A percentile compares a stretch with the other conserved stretches of the same genome.
These are phyloP conservation scores for Aspergillus glaucus DNA, from an alignment of 2,329 filamentous ascomycete species.

Conservation along the genomic window DNA sequence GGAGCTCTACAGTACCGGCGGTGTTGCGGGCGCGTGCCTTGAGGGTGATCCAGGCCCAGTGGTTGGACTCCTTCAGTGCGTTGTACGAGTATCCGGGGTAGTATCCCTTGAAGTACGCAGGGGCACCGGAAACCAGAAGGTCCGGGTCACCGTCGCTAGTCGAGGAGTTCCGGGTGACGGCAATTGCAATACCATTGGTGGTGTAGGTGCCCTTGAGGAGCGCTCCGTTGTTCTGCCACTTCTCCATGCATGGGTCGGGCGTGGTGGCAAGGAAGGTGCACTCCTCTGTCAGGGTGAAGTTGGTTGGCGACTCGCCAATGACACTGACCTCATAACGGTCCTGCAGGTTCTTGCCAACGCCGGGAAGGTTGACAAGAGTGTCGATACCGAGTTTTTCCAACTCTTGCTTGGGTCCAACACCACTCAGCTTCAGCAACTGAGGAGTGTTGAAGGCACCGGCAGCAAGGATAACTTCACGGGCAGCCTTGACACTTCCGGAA, in stretches of 20 bases:
- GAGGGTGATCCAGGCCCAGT: slow-evolving; percentile 46
- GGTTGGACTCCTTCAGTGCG: slow-evolving; percentile 31
- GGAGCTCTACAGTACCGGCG: slow-evolving; percentile 56
- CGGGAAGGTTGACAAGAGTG: slow-evolving; percentile 49
- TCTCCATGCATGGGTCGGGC: slow-evolving; percentile 38
- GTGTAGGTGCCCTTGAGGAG: slow-evolving; percentile 37
- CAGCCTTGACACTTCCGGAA: slow-evolving; percentile 35
- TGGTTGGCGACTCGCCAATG: slow-evolving; percentile 37
- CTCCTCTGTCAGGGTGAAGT: slow-evolving; percentile 26
- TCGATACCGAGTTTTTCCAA: slow-evolving; percentile 48
- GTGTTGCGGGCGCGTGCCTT: slow-evolving; percentile 58
- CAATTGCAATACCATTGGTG: slow-evolving; percentile 51
- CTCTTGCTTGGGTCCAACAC: slow-evolving; percentile 51
- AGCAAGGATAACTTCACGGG: slow-evolving; percentile 39
- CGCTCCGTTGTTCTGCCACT: slow-evolving; percentile 35
- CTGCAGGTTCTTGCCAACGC: slow-evolving; percentile 57
- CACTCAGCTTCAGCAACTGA: slow-evolving; percentile 57
- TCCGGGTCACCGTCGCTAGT: slow-evolving; percentile 44
- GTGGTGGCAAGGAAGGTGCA: slow-evolving; percentile 22
- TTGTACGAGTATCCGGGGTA: slow-evolving; percentile 38
- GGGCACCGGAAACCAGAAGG: slow-evolving; percentile 51
- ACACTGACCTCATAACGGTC: slow-evolving; percentile 55
- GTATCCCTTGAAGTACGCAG: slow-evolving; percentile 51
- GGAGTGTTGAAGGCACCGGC: slow-evolving; percentile 57
- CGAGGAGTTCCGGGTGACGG: slow-evolving; percentile 34